Base-by-base conservation (phyloP, 306 rosid genomes). In the Luffa aegyptiaca region DNA sequence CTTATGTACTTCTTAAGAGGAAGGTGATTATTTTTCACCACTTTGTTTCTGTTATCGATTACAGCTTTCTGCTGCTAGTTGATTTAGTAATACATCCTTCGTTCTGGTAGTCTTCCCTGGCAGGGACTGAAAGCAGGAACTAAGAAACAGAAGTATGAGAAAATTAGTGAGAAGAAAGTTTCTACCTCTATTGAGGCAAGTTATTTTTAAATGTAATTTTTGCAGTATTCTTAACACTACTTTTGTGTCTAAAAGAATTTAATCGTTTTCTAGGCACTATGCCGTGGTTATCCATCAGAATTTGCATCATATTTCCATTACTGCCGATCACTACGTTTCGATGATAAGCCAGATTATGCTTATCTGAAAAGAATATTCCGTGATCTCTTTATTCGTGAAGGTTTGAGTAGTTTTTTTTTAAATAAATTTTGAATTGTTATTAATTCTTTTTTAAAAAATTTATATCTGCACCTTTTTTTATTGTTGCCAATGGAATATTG, bases 61-160 rank as follows among this genome's bases (percentile, higher is more conserved):
- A 20, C 21, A 73, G 68, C 45, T 82, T 6, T 84, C 41, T 76
- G 36, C 31, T 53, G 33, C 55, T 57, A 59, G 44, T 71, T 79
- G 37, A 55, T 73, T 65, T 85, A 57, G 82, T 86, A 79, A 80
- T 82, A 11, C 61, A 59, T 36, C 51, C 64, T 64, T 31, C 35
- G 36, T 83, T 62, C 74, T 70, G 66, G 80, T 76, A 95, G 97
- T 81, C 98, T 95, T 89, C 97, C 98, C 51, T 95, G 98, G 98
- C 98, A 95, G 86, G 98, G 98, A 76, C 88, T 95, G 80, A 95
- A 91, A 90, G 98, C 97, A 12, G 98, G 97, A 80, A 95, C 92
- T 6, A 92, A 95, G 93, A 95, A 95, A 80, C 97, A 92, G 72
- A 95, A 95, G 83, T 95, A 92, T 13, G 98, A 92, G 80, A 95